Conservation (phyloP, 768 basidiomycete genomes). For the Paxillus ammoniavirescens region DNA sequence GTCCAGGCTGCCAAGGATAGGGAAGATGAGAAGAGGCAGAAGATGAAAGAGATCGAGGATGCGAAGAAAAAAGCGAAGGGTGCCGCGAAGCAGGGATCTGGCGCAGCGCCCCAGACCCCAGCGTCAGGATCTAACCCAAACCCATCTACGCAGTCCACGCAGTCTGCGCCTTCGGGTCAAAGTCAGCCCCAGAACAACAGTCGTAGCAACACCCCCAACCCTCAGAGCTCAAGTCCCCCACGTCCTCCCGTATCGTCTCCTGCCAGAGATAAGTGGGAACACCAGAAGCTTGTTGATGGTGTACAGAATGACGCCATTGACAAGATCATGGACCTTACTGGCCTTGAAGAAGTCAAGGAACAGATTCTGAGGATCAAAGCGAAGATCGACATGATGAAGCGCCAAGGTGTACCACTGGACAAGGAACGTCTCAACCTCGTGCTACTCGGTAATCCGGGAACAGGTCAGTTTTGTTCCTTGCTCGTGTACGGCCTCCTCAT, state of each 20-base stretch:
- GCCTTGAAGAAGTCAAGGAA: conserved; percentile 61
- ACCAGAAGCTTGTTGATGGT: conserved; percentile 56
- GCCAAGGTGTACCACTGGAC: conserved; percentile 49
- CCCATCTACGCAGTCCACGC: background rate
- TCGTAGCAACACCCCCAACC: conserved; percentile 2
- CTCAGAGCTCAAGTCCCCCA: conserved; percentile 2
- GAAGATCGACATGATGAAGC: conserved; percentile 46
- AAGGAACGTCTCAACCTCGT: conserved; percentile 60
- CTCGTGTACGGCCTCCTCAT: background rate
- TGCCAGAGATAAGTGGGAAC: conserved; percentile 47
- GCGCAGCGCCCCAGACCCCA: background rate
- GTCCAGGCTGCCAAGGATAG: conserved; percentile 36
- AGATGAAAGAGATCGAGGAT: conserved; percentile 42
- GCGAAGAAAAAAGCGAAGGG: conserved; percentile 12
- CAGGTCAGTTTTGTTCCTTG: conserved; percentile 42
- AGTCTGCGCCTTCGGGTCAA: background rate
- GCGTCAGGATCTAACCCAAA: background rate
- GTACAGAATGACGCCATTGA: conserved; percentile 53
- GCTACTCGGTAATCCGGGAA: conserved; percentile 70
- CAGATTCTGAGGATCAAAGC: conserved; percentile 56
- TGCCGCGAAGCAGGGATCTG: conserved; percentile 5
- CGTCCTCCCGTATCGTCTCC: conserved; percentile 20
- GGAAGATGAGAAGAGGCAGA: conserved; percentile 36
- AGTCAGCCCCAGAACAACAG: conserved; percentile 1
- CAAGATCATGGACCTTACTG: conserved; percentile 62